Conservation (phyloP, 306 rosid species). For the Abrus pulchellus region DNA sequence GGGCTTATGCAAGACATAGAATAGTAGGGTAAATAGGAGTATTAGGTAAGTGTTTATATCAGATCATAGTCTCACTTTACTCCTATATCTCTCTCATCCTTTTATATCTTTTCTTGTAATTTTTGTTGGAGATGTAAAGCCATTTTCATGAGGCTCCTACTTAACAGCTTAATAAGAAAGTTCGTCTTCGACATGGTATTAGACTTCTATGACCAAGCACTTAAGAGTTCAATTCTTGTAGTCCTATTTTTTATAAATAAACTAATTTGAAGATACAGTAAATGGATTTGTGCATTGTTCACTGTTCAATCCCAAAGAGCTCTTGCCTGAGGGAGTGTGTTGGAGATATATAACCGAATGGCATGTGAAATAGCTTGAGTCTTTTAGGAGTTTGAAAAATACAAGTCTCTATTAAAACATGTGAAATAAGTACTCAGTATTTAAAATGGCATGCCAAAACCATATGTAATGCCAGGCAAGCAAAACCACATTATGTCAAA, state of each 20-base stretch:
- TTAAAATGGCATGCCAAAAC: constrained; percentile 27
- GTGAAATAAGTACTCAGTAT: constrained; percentile 34
- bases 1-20: constrained; percentile 1
- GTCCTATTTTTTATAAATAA: not conserved
- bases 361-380: constrained; percentile 1
- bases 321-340: not conserved
- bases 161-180: constrained; percentile 18
- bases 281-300: constrained; percentile 4
- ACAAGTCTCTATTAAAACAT: constrained; percentile 27
- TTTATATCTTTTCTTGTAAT: constrained; percentile 7
- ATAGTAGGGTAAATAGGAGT: not conserved
- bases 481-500: constrained; percentile 31
- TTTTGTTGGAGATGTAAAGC: constrained; percentile 18
- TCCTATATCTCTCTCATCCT: not conserved
- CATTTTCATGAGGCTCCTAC: constrained; percentile 13
- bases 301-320: constrained; percentile 7
- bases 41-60: not conserved
- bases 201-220: constrained; percentile 5
- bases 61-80: not conserved
- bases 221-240: not conserved
- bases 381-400: constrained; percentile 4
- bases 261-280: constrained; percentile 9
- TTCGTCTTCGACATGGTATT: constrained; percentile 19
- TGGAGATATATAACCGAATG: not conserved
- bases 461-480: constrained; percentile 27